These are phyloP conservation scores for Mycena sp. DNA, from an alignment of 1,284 basidiomycete species.

Conservation along the genomic window DNA sequence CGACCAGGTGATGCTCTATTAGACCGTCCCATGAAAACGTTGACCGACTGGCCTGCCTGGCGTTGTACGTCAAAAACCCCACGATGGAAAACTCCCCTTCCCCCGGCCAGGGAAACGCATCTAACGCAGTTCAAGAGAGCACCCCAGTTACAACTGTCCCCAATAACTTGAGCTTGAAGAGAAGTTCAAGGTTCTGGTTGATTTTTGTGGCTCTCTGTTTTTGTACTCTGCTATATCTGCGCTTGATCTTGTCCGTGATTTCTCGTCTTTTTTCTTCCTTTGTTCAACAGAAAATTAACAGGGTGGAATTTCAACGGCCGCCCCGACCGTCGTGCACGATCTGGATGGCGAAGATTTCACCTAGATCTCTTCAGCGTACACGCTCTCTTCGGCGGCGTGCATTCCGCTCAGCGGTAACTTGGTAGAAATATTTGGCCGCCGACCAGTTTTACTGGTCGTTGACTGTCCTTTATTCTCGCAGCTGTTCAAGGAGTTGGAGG, in stretches of 20 bases:
- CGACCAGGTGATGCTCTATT: no score
- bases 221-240: conserved; percentile 4
- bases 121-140: no score
- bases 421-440: conserved; percentile 42
- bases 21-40: no score
- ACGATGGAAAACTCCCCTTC: no score
- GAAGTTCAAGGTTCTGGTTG: no score
- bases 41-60: no score
- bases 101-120: no score
- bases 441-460: conserved; percentile 4
- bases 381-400: conserved; percentile 47
- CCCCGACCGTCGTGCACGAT: background rate
- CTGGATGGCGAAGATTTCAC: background rate
- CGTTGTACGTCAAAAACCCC: no score
- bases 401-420: conserved; percentile 44
- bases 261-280: background rate
- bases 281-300: background rate
- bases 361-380: conserved; percentile 51
- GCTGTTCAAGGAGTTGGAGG: conserved; percentile 52
- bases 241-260: conserved; percentile 1
- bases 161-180: no score
- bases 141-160: no score
- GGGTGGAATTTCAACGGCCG: background rate
- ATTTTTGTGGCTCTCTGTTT: background rate
- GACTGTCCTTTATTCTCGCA: background rate